Percentiles rank a stretch among this genome's conserved stretches.
These are phyloP conservation scores for Coemansia sp. DNA, from an alignment of 192 early-diverging fungal genomes.

Conservation along the genomic window DNA sequence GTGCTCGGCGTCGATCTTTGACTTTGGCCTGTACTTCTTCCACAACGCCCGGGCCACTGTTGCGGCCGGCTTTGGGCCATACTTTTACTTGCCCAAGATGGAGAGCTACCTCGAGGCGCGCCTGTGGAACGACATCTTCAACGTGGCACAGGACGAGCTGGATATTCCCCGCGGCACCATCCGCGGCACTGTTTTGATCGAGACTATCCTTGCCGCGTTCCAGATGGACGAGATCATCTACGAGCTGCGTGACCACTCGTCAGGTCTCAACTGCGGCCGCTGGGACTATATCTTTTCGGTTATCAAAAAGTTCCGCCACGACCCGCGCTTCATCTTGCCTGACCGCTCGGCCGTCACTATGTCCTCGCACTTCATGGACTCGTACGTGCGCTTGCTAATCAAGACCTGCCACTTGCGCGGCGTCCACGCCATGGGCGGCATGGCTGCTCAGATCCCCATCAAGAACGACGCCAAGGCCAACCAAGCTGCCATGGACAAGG, in stretches of 20 bases:
- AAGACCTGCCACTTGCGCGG: slow-evolving; percentile 98
- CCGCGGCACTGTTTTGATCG: slow-evolving; percentile 95
- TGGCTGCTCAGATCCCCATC: slow-evolving; percentile 99
- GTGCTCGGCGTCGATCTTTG: slow-evolving; percentile 94
- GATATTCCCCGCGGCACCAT: slow-evolving; percentile 92
- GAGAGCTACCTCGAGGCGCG: slow-evolving; percentile 96
- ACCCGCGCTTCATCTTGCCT: slow-evolving; percentile 85
- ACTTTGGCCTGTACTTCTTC: slow-evolving; percentile 99
- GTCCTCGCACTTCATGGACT: slow-evolving; percentile 97
- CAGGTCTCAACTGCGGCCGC: slow-evolving; percentile 97
- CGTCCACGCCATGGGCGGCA: slow-evolving; percentile 99
- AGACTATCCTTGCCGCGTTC: slow-evolving; percentile 95
- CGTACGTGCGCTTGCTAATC: slow-evolving; percentile 95
- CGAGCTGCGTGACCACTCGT: slow-evolving; percentile 97
- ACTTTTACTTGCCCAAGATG: slow-evolving; percentile 99
- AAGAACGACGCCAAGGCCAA: slow-evolving; percentile 90
- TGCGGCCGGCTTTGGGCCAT: slow-evolving; percentile 88
- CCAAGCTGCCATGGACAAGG: slow-evolving; percentile 89
- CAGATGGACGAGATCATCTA: slow-evolving; percentile 99
- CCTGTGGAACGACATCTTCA: slow-evolving; percentile 99
- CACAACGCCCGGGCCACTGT: slow-evolving; percentile 90
- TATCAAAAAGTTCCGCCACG: slow-evolving; percentile 95
- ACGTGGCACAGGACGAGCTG: slow-evolving; percentile 89
- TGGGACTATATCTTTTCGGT: slow-evolving; percentile 99
- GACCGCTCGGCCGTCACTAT: slow-evolving; percentile 90